Evolutionary conservation across 352 stramenopile species (phyloP).

Genomic region (Pythium insidiosum): DNA sequence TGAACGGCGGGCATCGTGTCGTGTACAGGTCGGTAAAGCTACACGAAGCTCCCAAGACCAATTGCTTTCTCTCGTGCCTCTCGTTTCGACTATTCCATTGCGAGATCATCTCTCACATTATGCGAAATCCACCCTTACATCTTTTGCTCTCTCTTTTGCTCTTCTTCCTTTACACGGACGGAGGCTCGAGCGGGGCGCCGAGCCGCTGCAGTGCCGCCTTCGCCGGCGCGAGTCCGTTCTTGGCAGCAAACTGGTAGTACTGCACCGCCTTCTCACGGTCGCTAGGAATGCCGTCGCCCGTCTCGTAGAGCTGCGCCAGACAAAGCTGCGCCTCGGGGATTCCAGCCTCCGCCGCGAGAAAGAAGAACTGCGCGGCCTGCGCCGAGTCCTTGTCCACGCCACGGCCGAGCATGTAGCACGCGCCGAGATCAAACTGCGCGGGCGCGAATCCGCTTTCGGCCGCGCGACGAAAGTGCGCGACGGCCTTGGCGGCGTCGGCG

Average conservation of each 20-base stretch:
- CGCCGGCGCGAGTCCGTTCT: slow-evolving; percentile 46
- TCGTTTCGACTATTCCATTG: no score
- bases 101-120: no score
- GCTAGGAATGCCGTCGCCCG: slow-evolving; percentile 31
- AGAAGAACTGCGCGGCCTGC: slow-evolving; percentile 59
- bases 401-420: slow-evolving; percentile 71
- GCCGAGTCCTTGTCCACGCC: slow-evolving; percentile 38
- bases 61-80: no score
- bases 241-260: slow-evolving; percentile 66
- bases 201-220: slow-evolving; percentile 40
- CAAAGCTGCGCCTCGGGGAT: slow-evolving; percentile 64
- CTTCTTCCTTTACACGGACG: no score
- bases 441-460: slow-evolving; percentile 46
- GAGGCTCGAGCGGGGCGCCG: slow-evolving; percentile 25
- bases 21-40: no score
- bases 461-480: slow-evolving; percentile 46
- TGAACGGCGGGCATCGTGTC: no score
- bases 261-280: slow-evolving; percentile 58
- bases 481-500: slow-evolving; percentile 24
- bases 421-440: slow-evolving; percentile 77
- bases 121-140: no score
- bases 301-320: slow-evolving; percentile 71
- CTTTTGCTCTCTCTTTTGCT: no score
- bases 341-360: slow-evolving; percentile 57
- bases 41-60: no score